Evolutionary conservation across 768 basidiomycete species (phyloP), one percentile per base, ranked within the genome.

Genomic region (Termitomyces bulborhizus): DNA sequence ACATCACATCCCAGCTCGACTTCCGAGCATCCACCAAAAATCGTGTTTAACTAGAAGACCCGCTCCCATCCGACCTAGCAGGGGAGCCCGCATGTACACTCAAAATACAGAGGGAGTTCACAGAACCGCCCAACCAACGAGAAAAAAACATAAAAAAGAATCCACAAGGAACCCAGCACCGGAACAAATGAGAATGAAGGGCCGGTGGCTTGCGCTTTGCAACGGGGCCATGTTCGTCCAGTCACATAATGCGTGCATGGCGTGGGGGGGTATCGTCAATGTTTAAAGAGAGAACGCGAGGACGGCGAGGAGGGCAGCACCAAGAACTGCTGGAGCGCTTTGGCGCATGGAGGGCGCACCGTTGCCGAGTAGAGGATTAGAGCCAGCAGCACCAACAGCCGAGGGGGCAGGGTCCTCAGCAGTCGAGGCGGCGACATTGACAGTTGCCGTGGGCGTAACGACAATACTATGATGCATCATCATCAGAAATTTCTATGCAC

Each of bases 371-470:
- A 64, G 62, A 21, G 70, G 70, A 58, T 73, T 69, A 49, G 64
- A 65, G n/a, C 73, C 76, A 15, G 76, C 75, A 53, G 78, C 80
- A 36, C 78, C 67, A 44, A 78, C 72, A 7, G 59, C 60, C 13
- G 62, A 57, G 16, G 57, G 57, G n/a, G 46, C 1, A 24, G 44
- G 48, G n/a, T 29, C 44, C 26, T 45, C 55, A 13, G n/a, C 45
- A 27, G 27, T 57, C 42, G 62, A 18, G 18, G 51, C 46, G n/a
- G 54, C 52, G 8, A 57, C 44, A 16, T 53, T 43, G 26, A 64
- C 39, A 16, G 61, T 62, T 26, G 49, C 51, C 13, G 63, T 60
- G 39, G 65, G 56, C 16, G 61, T 62, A 26, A 65, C 54, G 52
- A 63, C 59, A 45, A 67, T 44, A 44, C 69, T 69, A 53, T 18